A percentile compares a stretch with the other conserved stretches of the same genome.
phyloP scores from a whole-genome alignment of 768 basidiomycete genomes.

The Suillus plorans region DNA sequence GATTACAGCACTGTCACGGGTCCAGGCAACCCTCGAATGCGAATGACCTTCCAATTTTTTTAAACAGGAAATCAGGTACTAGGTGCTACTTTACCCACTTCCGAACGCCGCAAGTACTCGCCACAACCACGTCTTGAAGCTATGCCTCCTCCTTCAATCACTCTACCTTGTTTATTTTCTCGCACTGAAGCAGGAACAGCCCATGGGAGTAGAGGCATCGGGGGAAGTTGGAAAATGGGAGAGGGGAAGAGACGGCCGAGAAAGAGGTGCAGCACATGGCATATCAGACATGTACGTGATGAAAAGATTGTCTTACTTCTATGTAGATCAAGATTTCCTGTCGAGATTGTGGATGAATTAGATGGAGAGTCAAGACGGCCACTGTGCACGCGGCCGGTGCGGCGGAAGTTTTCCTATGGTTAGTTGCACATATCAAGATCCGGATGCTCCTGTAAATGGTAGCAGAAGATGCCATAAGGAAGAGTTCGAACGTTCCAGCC shows the following conservation, averaged over 20 bases:
- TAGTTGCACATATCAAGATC: neutral
- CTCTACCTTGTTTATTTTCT: neutral
- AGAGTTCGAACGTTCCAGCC: too few relatives aligned
- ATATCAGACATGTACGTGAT: neutral
- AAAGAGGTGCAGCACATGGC: neutral
- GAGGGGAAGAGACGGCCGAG: neutral
- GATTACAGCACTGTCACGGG: neutral
- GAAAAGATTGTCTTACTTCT: neutral
- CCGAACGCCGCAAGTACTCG: neutral
- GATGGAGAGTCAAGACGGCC: neutral
- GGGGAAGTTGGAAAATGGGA: too few relatives aligned
- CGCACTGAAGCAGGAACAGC: too few relatives aligned
- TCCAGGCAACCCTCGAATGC: too few relatives aligned
- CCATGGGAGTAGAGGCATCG: neutral
- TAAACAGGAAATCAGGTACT: neutral
- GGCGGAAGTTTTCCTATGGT: neutral
- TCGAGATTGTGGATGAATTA: neutral
- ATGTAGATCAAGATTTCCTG: neutral
- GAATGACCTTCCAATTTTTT: too few relatives aligned
- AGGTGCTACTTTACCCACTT: neutral
- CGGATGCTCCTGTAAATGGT: neutral
- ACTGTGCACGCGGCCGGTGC: neutral
- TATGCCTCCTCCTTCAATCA: neutral
- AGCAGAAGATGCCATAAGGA: too few relatives aligned
- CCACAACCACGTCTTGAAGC: neutral